Conservation (phyloP, 2,329 filamentous ascomycete species). For the Fusarium heterosporum region DNA sequence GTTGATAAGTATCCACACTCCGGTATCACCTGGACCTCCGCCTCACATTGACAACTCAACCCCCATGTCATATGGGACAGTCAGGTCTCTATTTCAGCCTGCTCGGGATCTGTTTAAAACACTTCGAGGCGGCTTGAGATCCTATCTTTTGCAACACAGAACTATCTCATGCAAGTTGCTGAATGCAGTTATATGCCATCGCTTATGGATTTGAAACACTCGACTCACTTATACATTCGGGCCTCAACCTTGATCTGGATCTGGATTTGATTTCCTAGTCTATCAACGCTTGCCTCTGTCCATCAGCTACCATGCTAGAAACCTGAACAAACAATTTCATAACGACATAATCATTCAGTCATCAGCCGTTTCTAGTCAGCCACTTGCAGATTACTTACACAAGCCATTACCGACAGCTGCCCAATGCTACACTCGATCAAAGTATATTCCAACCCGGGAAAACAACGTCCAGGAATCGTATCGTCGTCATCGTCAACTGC, state of each 20-base stretch:
- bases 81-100: neutral
- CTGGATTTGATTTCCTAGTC: constrained; percentile 29
- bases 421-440: constrained; percentile 46
- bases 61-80: constrained; percentile 33
- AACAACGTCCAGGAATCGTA: constrained; percentile 39
- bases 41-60: constrained; percentile 35
- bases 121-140: neutral
- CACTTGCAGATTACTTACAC: constrained; percentile 46
- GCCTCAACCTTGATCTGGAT: neutral
- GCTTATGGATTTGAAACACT: constrained; percentile 7
- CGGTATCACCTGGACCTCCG: constrained; percentile 36
- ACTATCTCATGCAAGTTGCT: neutral
- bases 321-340: constrained; percentile 41
- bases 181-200: neutral
- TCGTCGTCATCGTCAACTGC: constrained; percentile 31
- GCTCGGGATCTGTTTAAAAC: neutral
- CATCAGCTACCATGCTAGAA: constrained; percentile 19
- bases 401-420: constrained; percentile 40
- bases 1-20: constrained; percentile 40
- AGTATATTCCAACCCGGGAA: constrained; percentile 43
- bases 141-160: neutral
- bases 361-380: constrained; percentile 47
- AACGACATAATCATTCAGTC: constrained; percentile 49
- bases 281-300: constrained; percentile 27
- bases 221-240: constrained; percentile 3